Evolutionary conservation across 768 basidiomycete species (phyloP).

Genomic region (Boletus pseudopeckii): DNA sequence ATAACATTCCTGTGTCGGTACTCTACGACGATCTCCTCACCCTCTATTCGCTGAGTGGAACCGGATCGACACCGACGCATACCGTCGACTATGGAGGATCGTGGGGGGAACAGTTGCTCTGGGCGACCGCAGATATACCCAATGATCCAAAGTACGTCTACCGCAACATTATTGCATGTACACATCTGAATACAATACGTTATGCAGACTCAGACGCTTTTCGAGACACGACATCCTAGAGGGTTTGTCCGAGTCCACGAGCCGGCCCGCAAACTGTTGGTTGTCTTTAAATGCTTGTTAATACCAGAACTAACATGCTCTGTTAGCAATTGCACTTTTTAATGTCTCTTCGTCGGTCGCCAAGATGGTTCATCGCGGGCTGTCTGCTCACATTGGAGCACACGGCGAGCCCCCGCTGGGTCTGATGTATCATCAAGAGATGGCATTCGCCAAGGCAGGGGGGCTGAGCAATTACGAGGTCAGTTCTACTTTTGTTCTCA

Average conservation of each 20-base stretch:
- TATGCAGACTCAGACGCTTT: conserved; percentile 55
- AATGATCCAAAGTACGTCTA: conserved; percentile 60
- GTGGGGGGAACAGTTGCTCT: conserved; percentile 64
- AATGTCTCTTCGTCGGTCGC: conserved; percentile 68
- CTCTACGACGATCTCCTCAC: conserved; percentile 67
- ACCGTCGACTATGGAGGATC: conserved; percentile 76
- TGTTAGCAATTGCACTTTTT: conserved; percentile 57
- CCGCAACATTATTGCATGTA: background rate
- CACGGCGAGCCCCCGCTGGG: conserved; percentile 74
- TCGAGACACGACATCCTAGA: conserved; percentile 64
- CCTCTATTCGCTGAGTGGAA: conserved; percentile 63
- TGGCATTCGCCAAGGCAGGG: conserved; percentile 60
- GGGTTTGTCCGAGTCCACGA: conserved; percentile 54
- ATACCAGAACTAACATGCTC: background rate
- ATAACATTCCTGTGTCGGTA: conserved; percentile 60
- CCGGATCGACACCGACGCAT: conserved; percentile 71
- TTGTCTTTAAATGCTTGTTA: background rate
- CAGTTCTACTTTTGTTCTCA: background rate
- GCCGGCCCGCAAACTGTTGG: conserved; percentile 58
- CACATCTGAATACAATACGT: background rate
- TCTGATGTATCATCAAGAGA: conserved; percentile 74
- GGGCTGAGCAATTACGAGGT: conserved; percentile 74
- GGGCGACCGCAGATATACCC: conserved; percentile 63
- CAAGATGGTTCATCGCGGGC: conserved; percentile 62
- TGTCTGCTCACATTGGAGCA: conserved; percentile 65